Evolutionary conservation across 108 stramenopile species (phyloP).

Genomic region (Bacterosira constricta): DNA sequence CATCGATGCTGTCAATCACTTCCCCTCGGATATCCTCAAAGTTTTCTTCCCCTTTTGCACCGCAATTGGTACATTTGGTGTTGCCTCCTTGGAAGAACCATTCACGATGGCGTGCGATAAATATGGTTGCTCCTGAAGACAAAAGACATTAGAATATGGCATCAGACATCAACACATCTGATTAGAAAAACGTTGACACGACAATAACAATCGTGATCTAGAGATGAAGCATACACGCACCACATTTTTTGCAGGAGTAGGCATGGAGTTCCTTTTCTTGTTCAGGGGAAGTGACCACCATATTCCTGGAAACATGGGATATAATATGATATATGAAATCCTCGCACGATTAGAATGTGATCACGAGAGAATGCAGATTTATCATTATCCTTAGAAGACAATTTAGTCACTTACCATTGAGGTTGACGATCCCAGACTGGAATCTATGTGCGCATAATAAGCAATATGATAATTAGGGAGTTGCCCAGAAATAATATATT

Average conservation of each 20-base stretch:
- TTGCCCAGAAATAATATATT: not conserved
- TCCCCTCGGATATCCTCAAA: conserved; percentile 81
- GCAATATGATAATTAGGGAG: not conserved
- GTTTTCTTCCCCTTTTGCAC: conserved; percentile 82
- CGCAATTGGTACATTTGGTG: conserved; percentile 79
- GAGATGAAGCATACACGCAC: conserved; percentile 11
- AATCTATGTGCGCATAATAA: conserved; percentile 47
- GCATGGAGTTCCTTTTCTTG: conserved; percentile 87
- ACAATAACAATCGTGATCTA: not conserved
- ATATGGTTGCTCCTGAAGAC: conserved; percentile 61
- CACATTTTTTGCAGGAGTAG: conserved; percentile 80
- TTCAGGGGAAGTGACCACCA: conserved; percentile 83
- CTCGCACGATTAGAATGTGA: too few relatives aligned
- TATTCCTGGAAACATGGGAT: conserved; percentile 48
- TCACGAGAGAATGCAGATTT: not conserved
- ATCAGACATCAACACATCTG: not conserved
- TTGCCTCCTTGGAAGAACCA: conserved; percentile 88
- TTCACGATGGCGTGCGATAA: conserved; percentile 83
- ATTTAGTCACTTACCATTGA: conserved; percentile 48
- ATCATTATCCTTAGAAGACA: not conserved
- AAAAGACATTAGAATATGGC: not conserved
- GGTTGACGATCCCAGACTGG: conserved; percentile 90
- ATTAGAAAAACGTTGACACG: not conserved
- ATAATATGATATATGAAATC: not conserved
- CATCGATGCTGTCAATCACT: conserved; percentile 73